phyloP scores from a whole-genome alignment of 805 yeast species.

The Yarrowia porcina region DNA sequence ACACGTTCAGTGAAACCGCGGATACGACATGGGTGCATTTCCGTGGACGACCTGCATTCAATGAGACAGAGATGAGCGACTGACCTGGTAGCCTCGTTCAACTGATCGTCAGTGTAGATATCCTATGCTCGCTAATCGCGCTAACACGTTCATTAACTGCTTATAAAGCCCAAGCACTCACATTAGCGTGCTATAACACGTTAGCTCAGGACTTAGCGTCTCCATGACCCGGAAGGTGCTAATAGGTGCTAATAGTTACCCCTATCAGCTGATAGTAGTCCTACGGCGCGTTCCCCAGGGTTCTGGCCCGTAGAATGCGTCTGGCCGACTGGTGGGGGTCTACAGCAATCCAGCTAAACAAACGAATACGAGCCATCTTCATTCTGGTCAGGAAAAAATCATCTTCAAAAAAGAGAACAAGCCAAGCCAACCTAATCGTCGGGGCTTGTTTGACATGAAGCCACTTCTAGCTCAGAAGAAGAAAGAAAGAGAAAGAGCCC shows the following conservation, averaged over 20 bases:
- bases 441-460: background rate
- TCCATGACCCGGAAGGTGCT: background rate
- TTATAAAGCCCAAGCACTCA: background rate
- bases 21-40: conserved; percentile 14
- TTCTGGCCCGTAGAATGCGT: no score
- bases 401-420: no score
- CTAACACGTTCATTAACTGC: background rate
- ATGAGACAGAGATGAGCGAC: background rate
- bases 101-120: no score
- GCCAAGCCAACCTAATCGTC: background rate
- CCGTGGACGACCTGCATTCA: conserved; percentile 4
- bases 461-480: background rate
- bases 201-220: background rate
- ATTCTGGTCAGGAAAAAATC: no score
- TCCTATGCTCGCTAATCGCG: background rate
- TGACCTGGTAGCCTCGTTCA: no score
- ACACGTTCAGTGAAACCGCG: background rate
- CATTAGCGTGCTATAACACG: background rate
- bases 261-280: background rate
- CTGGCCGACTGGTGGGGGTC: no score
- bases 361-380: background rate
- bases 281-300: no score
- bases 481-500: background rate
- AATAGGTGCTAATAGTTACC: no score
- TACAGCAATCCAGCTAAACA: background rate